A percentile compares a stretch with the other conserved stretches of the same genome.
These are phyloP conservation scores for Cynanchum wilfordii DNA, from an alignment of 257 asterid genomes.

Conservation along the genomic window DNA sequence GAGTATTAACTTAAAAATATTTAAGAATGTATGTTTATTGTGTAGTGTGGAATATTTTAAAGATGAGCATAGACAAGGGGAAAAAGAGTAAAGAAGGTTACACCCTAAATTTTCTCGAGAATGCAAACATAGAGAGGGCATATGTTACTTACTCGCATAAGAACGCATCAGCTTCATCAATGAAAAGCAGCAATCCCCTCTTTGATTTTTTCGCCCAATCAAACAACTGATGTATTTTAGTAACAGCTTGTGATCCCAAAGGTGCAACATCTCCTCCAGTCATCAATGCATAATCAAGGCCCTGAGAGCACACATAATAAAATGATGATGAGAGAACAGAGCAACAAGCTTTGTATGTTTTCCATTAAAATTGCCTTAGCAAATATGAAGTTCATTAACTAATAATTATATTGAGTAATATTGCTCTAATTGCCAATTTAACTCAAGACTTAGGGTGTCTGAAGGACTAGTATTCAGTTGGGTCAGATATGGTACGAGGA, in stretches of 20 bases:
- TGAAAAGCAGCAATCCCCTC: slow-evolving; percentile 83
- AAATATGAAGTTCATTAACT: not conserved
- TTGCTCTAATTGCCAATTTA: not conserved
- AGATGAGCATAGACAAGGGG: not conserved
- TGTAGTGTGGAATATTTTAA: too few relatives aligned
- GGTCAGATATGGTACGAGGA: not conserved
- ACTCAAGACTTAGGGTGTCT: not conserved
- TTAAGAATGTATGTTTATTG: too few relatives aligned
- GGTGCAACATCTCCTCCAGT: slow-evolving; percentile 99
- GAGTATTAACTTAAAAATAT: too few relatives aligned
- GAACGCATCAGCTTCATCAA: slow-evolving; percentile 98
- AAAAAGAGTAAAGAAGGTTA: not conserved
- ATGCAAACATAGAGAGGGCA: slow-evolving; percentile 4
- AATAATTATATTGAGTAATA: not conserved
- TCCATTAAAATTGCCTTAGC: not conserved
- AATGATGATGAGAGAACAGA: not conserved
- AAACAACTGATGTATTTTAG: slow-evolving; percentile 91
- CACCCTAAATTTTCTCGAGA: not conserved
- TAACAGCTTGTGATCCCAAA: slow-evolving; percentile 90
- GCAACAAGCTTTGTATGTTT: not conserved
- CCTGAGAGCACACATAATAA: slow-evolving; percentile 44
- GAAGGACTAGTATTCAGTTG: not conserved
- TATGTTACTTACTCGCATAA: slow-evolving; percentile 82
- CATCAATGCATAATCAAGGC: slow-evolving; percentile 97
- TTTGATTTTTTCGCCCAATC: slow-evolving; percentile 94